Evolutionary conservation across 257 asterid species (phyloP).

Genomic region (Solanum paucissectum): DNA sequence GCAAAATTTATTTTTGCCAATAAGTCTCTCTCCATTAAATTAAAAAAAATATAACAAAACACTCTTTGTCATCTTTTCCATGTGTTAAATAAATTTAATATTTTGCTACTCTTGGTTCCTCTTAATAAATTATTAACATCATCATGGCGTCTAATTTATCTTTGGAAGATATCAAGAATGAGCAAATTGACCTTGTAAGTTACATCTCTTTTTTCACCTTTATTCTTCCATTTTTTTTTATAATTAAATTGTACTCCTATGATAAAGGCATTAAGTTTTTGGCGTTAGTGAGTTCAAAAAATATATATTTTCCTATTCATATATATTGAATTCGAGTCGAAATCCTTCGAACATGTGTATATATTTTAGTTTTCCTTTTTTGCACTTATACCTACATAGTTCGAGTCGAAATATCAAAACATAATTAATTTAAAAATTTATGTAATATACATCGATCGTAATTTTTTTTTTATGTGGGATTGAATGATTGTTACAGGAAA

Average conservation of each 20-base stretch:
- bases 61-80: background rate
- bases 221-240: no score
- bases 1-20: background rate
- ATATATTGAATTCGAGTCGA: no score
- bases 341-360: background rate
- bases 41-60: background rate
- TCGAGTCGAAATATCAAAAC: background rate
- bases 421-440: background rate
- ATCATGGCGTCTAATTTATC: constrained; percentile 40
- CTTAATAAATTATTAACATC: background rate
- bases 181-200: constrained; percentile 59
- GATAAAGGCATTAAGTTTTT: background rate
- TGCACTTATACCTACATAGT: background rate
- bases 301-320: no score
- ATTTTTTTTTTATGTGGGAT: background rate
- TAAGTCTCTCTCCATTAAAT: background rate
- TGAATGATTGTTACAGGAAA: constrained; percentile 29
- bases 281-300: background rate
- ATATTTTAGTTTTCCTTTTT: background rate
- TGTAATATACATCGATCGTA: background rate
- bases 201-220: background rate
- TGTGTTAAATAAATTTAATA: background rate
- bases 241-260: background rate
- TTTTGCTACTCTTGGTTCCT: background rate
- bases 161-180: constrained; percentile 53